A percentile compares a stretch with the other conserved stretches of the same genome.
phyloP scores from a whole-genome alignment of 2,329 filamentous ascomycete genomes.

The Neopestalotiopsis rosae region DNA sequence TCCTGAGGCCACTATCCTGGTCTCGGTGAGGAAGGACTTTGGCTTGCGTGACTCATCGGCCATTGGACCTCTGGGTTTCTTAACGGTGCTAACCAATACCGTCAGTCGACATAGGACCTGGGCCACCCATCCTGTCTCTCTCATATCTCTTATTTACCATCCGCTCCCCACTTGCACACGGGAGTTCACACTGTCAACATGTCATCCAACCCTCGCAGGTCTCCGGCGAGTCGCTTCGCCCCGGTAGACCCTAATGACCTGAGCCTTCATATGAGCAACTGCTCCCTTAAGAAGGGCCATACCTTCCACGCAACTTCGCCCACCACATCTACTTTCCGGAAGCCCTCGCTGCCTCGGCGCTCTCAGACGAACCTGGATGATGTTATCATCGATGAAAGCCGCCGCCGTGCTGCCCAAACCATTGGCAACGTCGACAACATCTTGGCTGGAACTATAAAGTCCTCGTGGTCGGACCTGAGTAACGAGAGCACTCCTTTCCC shows the following conservation, averaged over 20 bases:
- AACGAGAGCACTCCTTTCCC: constrained; percentile 67
- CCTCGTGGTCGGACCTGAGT: constrained; percentile 49
- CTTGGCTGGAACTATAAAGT: constrained; percentile 52
- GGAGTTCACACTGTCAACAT: constrained; percentile 42
- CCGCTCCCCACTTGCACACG: constrained; percentile 29
- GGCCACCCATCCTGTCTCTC: constrained; percentile 14
- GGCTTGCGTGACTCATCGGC: constrained; percentile 34
- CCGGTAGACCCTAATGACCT: constrained; percentile 47
- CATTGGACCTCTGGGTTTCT: constrained; percentile 34
- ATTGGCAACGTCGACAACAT: constrained; percentile 70
- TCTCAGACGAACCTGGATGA: constrained; percentile 75
- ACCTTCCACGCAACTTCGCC: constrained; percentile 64
- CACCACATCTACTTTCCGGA: constrained; percentile 47
- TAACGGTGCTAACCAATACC: constrained; percentile 35
- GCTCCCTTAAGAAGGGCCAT: constrained; percentile 71
- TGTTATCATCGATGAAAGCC: constrained; percentile 72
- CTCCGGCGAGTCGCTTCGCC: constrained; percentile 48
- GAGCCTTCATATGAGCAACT: constrained; percentile 55
- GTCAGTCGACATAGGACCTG: constrained; percentile 31
- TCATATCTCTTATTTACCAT: constrained; percentile 26
- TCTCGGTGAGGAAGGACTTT: constrained; percentile 33
- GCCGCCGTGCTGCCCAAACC: constrained; percentile 71
- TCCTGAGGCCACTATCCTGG: constrained; percentile 29
- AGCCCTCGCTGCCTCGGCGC: constrained; percentile 64
- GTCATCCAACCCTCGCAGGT: constrained; percentile 55